Base-by-base conservation (phyloP, 1,284 basidiomycete species). In the Tilletia walkeri region DNA sequence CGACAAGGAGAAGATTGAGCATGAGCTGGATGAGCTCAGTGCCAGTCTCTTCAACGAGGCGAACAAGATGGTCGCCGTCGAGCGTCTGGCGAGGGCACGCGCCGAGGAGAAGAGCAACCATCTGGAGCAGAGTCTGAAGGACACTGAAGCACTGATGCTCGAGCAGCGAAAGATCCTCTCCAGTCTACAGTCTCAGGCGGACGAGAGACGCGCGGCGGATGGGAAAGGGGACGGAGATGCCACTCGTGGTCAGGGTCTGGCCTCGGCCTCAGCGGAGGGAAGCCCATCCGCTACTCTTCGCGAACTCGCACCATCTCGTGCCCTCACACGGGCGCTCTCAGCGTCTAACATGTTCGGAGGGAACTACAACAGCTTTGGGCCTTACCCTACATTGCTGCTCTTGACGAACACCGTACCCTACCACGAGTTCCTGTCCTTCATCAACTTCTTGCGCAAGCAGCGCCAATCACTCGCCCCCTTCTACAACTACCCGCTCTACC, bases 171-270 rank as follows among this genome's bases (percentile, higher is more conserved):
- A 74, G 53, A 74, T 91, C 7, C 90, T 96, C 36, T 87, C 89
- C 67, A 86, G 89, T 54, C 91, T 96, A 88, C 94, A 96, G 82
- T 85, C 87, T 24, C 91, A 94, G 83, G 89, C 95, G 86, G 93
- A 95, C 84, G 83, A 86, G 4, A 80, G 72, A 56, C 38, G 68
- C 56, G 34, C 61, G 34, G 63, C 39, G 39, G 63, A 30, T 49
- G 67, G 59, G 5, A 14, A 39, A 24, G 36, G 47, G 59, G 63
- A 41, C 59, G 36, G 47, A 24, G 54, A 20, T 12, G 20, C 2
- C n/a, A 36, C 36, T 7, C 24, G 24, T 24, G 54, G 34, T 4
- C 34, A 20, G 12, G 34, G 34, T 12, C 12, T 12, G 20, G 24
- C 54, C 0, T 20, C 34, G 24, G 24, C 54, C 1, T 30, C 54